Evolutionary conservation across 371 early-diverging fungal species (phyloP).

Genomic region (Mortierella sp.): DNA sequence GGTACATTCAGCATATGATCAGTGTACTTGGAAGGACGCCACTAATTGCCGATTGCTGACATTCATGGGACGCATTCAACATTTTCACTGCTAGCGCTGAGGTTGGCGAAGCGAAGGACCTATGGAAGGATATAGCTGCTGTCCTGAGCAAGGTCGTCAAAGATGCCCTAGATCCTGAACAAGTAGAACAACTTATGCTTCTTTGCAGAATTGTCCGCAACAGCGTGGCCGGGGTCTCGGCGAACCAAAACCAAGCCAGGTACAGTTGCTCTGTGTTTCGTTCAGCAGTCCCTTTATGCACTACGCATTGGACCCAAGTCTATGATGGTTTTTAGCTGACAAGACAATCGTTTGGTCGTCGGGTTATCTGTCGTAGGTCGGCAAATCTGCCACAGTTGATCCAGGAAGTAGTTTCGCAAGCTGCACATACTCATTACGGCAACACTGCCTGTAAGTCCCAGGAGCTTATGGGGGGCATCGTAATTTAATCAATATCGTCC

Average conservation of each 20-base stretch:
- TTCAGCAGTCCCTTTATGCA: too few species aligned
- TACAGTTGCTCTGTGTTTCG: background rate
- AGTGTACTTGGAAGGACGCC: background rate
- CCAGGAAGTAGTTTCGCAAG: slow-evolving; percentile 41
- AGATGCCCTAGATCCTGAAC: slow-evolving; percentile 28
- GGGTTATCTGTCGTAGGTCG: background rate
- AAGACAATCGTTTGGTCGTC: background rate
- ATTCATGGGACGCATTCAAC: background rate
- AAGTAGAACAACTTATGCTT: slow-evolving; percentile 32
- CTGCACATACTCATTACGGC: slow-evolving; percentile 53
- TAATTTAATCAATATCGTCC: too few species aligned
- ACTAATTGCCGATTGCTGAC: background rate
- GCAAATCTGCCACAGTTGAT: slow-evolving; percentile 17
- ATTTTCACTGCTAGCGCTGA: slow-evolving; percentile 7
- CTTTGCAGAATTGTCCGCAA: slow-evolving; percentile 42
- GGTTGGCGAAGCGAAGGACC: background rate
- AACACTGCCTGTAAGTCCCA: slow-evolving; percentile 27
- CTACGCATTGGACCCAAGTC: too few species aligned
- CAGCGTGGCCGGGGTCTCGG: slow-evolving; percentile 15
- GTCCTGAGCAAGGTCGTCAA: slow-evolving; percentile 16
- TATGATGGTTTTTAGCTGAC: background rate
- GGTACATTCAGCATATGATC: slow-evolving; percentile 10
- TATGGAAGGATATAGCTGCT: slow-evolving; percentile 22
- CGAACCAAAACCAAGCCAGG: slow-evolving; percentile 45
- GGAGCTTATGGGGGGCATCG: background rate